Evolutionary conservation across 192 early-diverging fungal species (phyloP).

Genomic region (Podila minutissima): DNA sequence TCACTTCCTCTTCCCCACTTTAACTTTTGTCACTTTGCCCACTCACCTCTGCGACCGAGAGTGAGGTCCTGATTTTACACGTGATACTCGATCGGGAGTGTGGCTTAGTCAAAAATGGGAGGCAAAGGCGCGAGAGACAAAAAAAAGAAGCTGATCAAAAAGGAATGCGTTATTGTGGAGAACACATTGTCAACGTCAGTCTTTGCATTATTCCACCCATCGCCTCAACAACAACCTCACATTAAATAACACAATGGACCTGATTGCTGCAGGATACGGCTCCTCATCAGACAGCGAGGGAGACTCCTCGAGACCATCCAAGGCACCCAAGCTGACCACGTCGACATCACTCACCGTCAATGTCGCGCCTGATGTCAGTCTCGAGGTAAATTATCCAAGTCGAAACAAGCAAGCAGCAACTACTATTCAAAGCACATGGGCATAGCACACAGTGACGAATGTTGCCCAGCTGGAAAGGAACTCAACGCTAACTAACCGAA

Average conservation of each 20-base stretch:
- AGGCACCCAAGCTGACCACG: conserved; percentile 24
- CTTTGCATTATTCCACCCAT: neutral
- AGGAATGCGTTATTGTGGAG: neutral
- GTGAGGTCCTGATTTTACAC: neutral
- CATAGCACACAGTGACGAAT: neutral
- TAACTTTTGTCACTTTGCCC: neutral
- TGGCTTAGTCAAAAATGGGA: neutral
- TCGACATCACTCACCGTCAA: conserved; percentile 37
- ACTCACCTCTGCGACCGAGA: neutral
- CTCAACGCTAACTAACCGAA: neutral
- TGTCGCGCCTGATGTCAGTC: conserved; percentile 61
- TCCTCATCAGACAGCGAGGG: conserved; percentile 46
- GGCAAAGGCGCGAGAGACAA: neutral
- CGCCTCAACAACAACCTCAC: neutral
- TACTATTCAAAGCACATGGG: neutral
- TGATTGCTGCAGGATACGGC: conserved; percentile 48
- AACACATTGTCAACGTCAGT: too few species aligned
- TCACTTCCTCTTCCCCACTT: neutral
- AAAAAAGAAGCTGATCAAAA: neutral
- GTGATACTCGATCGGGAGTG: neutral
- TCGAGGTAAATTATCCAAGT: conserved; percentile 50
- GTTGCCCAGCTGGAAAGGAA: neutral
- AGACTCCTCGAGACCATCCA: conserved; percentile 18
- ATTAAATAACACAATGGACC: conserved; percentile 22
- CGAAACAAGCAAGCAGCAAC: neutral